These are phyloP conservation scores for Microsporum audouinii DNA, from an alignment of 2,329 filamentous ascomycete genomes.

Conservation along the genomic window DNA sequence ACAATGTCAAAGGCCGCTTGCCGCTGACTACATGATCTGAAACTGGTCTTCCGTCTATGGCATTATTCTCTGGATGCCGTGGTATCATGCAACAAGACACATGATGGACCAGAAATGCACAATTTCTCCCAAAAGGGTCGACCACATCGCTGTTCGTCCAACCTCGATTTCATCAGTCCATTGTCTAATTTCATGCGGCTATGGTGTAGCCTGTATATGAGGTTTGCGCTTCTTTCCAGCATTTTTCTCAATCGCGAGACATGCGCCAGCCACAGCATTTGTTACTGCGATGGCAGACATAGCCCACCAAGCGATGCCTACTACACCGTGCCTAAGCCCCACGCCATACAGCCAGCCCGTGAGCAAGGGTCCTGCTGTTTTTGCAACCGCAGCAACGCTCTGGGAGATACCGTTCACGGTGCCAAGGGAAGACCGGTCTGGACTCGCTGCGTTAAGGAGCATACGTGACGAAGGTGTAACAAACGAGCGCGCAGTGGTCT, in stretches of 20 bases:
- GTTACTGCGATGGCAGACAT: neutral
- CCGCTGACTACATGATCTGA: neutral
- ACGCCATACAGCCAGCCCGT: neutral
- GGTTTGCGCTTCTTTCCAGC: neutral
- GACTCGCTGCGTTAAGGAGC: constrained; percentile 1
- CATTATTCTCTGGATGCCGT: neutral
- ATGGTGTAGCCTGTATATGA: neutral
- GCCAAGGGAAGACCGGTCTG: neutral
- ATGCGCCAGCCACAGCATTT: neutral
- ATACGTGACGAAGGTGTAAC: neutral
- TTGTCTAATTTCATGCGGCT: neutral
- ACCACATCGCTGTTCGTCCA: neutral
- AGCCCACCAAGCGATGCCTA: neutral
- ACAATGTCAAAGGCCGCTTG: neutral
- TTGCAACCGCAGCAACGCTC: neutral
- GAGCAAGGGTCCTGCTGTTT: neutral
- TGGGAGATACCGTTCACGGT: neutral
- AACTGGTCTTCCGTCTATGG: neutral
- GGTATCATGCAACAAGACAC: neutral
- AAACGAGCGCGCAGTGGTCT: neutral
- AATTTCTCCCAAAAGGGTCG: neutral
- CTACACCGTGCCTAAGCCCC: neutral
- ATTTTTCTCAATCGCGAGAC: neutral
- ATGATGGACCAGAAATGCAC: neutral
- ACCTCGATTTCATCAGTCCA: neutral